Evolutionary conservation across 495 filamentous ascomycete genomes (phyloP).

Genomic region (Penicillium goetzii): DNA sequence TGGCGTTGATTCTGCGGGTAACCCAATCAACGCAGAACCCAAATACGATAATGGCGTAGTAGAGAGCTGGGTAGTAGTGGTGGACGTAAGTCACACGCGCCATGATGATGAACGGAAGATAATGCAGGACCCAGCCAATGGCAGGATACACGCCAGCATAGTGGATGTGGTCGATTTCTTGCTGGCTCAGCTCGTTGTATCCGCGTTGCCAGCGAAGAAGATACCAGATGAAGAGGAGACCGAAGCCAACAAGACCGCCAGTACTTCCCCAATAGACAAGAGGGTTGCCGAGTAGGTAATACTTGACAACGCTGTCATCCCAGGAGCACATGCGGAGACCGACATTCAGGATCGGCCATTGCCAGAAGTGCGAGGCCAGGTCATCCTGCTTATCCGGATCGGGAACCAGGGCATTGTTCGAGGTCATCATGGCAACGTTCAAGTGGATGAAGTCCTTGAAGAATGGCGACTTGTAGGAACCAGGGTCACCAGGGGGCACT

Average conservation of each 20-base stretch:
- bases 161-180: constrained; percentile 89
- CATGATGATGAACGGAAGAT: constrained; percentile 95
- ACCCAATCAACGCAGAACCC: constrained; percentile 91
- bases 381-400: constrained; percentile 99
- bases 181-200: constrained; percentile 76
- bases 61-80: constrained; percentile 98
- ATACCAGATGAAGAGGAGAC: constrained; percentile 77
- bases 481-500: constrained; percentile 91
- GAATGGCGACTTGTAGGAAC: constrained; percentile 95
- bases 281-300: constrained; percentile 97
- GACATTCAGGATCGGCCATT: constrained; percentile 95
- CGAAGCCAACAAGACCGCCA: constrained; percentile 71
- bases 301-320: constrained; percentile 95
- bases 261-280: constrained; percentile 96
- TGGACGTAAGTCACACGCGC: constrained; percentile 98
- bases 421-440: constrained; percentile 99
- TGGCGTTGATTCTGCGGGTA: constrained; percentile 63
- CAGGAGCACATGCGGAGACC: constrained; percentile 98
- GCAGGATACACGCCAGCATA: constrained; percentile 91
- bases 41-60: constrained; percentile 89
- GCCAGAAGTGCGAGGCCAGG: constrained; percentile 95
- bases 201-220: constrained; percentile 95
- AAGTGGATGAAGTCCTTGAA: constrained; percentile 94
- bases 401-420: constrained; percentile 96
- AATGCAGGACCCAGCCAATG: constrained; percentile 94